A percentile compares a stretch with the other conserved stretches of the same genome.
These are phyloP conservation scores for Dendryphion nanum DNA, from an alignment of 2,329 filamentous ascomycete genomes.

Conservation along the genomic window DNA sequence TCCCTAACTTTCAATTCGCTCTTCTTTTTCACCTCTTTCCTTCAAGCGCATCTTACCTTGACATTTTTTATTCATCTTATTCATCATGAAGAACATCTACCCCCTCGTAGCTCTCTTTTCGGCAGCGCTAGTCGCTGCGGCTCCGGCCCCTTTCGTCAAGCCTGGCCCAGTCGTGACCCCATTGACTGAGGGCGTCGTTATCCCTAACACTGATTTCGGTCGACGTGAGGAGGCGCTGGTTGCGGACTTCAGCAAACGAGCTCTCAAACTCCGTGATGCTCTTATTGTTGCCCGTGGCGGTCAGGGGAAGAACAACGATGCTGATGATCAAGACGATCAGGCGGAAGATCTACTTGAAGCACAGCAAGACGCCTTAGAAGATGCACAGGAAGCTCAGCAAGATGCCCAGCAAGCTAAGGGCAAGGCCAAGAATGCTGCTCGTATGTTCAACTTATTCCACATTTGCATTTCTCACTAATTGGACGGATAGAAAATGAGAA, in stretches of 20 bases:
- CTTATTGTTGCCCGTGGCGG: slow-evolving; percentile 21
- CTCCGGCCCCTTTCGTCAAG: slow-evolving; percentile 29
- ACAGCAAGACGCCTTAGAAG: background rate
- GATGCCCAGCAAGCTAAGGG: background rate
- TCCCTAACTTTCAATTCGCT: slow-evolving; percentile 17
- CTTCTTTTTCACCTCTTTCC: slow-evolving; percentile 14
- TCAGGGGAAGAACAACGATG: slow-evolving; percentile 9
- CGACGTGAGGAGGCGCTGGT: slow-evolving; percentile 18
- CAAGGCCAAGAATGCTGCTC: too few relatives aligned
- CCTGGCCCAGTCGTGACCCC: slow-evolving; percentile 22
- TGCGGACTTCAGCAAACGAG: slow-evolving; percentile 24
- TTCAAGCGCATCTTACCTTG: too few relatives aligned
- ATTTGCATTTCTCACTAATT: too few relatives aligned
- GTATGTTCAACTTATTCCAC: too few relatives aligned
- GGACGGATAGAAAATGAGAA: background rate
- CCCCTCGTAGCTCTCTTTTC: slow-evolving; percentile 36
- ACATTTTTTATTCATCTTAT: slow-evolving; percentile 6
- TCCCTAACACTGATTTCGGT: slow-evolving; percentile 20
- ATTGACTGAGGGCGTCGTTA: slow-evolving; percentile 20
- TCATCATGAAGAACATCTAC: slow-evolving; percentile 35
- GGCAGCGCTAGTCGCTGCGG: slow-evolving; percentile 30
- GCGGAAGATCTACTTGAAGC: too few relatives aligned
- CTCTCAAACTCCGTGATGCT: slow-evolving; percentile 26
- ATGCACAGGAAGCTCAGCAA: background rate
- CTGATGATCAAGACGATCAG: background rate